Base-by-base conservation (phyloP, 495 filamentous ascomycete genomes). In the Lasiosphaeriaceae sp. region DNA sequence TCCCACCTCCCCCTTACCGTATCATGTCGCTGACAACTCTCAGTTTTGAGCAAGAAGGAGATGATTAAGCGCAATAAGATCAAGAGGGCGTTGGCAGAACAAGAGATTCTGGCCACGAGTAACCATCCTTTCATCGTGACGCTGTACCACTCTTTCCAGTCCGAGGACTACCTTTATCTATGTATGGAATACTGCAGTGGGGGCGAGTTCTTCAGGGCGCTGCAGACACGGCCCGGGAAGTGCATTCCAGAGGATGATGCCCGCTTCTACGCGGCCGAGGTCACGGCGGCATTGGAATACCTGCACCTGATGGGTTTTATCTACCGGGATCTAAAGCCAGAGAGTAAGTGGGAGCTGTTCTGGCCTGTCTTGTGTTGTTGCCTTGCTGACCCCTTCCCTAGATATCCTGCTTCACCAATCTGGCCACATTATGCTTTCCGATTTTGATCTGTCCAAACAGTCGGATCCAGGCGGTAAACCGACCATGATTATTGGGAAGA, bases 41-140 rank as follows among this genome's bases (percentile, higher is more conserved):
- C 68, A 98, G 94, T 98, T 11, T 64, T 98, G 75, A 97, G 92
- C 80, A 98, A 98, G 76, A 96, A 97, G 80, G 94, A 98, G 77
- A 98, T 98, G 94, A 98, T 98, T 77, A 98, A 98, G 79, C 87
- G 94, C 31, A 98, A 98, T 75, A 98, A 98, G 82, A 98, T 98
- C 79, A 98, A 98, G 80, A 86, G 94, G 62, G 94, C 94, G 47
- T 77, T 98, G 68, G 94, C 94, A 23, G 94, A 98, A 72, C 94
- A 98, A 72, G 94, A 98, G 68, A 98, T 98, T 66, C 75, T 98
- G 45, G 94, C 94, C 19, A 98, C 94, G 5, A 97, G 93, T 76
- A 98, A 98, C 61, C 94, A 98, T 67, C 94, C 94, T 0, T 98
- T 98, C 68, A 98, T 98, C 70, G 94, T 98, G 54, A 98, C 94